Base-by-base conservation (phyloP, 1,284 basidiomycete genomes). In the Tremellales sp. region DNA sequence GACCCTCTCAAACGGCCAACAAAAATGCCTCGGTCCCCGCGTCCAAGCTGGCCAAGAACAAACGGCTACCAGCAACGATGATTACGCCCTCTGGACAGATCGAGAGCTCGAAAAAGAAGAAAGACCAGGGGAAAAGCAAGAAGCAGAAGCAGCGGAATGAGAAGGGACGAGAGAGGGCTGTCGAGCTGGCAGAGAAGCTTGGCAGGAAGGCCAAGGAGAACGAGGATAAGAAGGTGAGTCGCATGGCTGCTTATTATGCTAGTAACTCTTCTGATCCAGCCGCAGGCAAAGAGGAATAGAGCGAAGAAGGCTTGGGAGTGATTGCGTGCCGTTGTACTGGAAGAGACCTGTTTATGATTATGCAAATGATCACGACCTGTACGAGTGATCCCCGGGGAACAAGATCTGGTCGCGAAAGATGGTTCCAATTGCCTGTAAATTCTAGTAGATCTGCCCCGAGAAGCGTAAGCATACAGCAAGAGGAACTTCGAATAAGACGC, bases 291-390 rank as follows among this genome's bases (percentile, higher is more conserved):
- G 54, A 42, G 68, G 21, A 55, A 65, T 40, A 51, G 65, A 45
- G 68, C 68, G 12, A 70, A 70, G 61, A 61, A 60, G 35, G 68
- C 68, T 35, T 70, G 68, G 68, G 68, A 70, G 43, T 70, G 34
- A 33, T n/a, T 12, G 12, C 16, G n/a, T n/a, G n/a, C 25, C 10
- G 18, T 33, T 43, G 41, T 32, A 32, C 16, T 6, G 16, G 34
- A 36, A 9, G 34, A 18, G 34, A 21, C 6, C 8, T 39, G 18
- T 25, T 25, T 12, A 21, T 14, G n/a, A 36, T 36, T 8, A 18
- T 36, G 9, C 22, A 9, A 14, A 36, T 16, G 8, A 8, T 36
- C 34, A 9, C 8, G 34, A 36, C 8, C 34, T 36, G 8, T 36
- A 10, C 29, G 16, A 31, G 16, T 10, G 29, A 10, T 10, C 29